phyloP scores from a whole-genome alignment of 805 yeast species.

The Cyberlindnera suaveolens region DNA sequence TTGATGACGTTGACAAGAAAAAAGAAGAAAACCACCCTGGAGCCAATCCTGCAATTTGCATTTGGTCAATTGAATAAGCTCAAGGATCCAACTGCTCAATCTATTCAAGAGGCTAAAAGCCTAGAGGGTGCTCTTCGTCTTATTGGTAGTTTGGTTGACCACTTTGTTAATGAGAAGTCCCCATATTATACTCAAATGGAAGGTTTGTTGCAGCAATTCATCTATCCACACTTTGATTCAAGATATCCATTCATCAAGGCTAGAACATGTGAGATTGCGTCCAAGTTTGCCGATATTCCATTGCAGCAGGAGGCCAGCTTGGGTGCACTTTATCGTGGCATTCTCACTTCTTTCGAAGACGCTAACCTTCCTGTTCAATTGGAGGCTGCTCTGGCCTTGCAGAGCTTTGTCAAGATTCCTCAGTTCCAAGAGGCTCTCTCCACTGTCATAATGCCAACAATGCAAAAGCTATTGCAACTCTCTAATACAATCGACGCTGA shows the following conservation, averaged over 20 bases:
- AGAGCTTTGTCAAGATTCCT: conserved; percentile 61
- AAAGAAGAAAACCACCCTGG: conserved; percentile 53
- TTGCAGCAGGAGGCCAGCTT: conserved; percentile 36
- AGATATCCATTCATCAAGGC: conserved; percentile 66
- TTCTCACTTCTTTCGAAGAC: conserved; percentile 34
- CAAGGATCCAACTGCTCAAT: conserved; percentile 26
- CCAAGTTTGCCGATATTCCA: conserved; percentile 58
- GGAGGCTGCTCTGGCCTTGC: conserved; percentile 81
- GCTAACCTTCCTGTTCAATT: conserved; percentile 66
- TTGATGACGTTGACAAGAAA: conserved; percentile 67
- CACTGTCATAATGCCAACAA: conserved; percentile 65
- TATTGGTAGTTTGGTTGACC: conserved; percentile 64
- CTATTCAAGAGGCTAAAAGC: conserved; percentile 49
- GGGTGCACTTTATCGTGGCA: conserved; percentile 39
- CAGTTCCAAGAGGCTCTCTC: conserved; percentile 66
- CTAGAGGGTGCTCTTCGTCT: conserved; percentile 78
- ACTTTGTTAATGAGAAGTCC: conserved; percentile 47
- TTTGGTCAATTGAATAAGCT: conserved; percentile 38
- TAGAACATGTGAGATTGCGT: conserved; percentile 59
- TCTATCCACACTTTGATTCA: conserved; percentile 67
- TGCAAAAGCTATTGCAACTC: conserved; percentile 69
- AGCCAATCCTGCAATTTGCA: conserved; percentile 55
- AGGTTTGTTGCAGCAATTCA: conserved; percentile 50
- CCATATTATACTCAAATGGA: conserved; percentile 64
- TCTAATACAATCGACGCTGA: conserved; percentile 85